phyloP scores from a whole-genome alignment of 2,329 filamentous ascomycete species.

The Fusarium sp. region DNA sequence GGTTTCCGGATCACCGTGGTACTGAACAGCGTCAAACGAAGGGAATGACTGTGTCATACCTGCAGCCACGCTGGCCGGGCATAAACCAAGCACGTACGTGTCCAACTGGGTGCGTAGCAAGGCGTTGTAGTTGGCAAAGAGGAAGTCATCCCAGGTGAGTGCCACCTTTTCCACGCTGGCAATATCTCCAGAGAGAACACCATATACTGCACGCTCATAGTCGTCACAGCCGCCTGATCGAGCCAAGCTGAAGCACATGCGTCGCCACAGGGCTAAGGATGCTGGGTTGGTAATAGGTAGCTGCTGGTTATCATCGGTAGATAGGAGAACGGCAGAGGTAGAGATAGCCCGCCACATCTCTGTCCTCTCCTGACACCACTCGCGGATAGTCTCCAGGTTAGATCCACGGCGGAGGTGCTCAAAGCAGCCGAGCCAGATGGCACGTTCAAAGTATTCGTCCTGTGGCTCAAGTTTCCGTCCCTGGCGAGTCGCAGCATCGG shows the following conservation, averaged over 20 bases:
- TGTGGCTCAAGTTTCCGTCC: conserved; percentile 79
- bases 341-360: conserved; percentile 91
- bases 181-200: conserved; percentile 87
- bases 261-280: conserved; percentile 76
- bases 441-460: conserved; percentile 89
- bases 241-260: conserved; percentile 79
- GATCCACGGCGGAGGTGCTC: conserved; percentile 91
- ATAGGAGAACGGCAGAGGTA: conserved; percentile 78
- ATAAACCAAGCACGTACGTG: conserved; percentile 70
- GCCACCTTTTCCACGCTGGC: conserved; percentile 81
- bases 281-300: conserved; percentile 51
- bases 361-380: conserved; percentile 87
- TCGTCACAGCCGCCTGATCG: conserved; percentile 77
- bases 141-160: conserved; percentile 83
- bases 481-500: conserved; percentile 88
- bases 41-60: conserved; percentile 69
- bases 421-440: conserved; percentile 94
- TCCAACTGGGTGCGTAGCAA: conserved; percentile 85
- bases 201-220: conserved; percentile 91
- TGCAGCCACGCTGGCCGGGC: conserved; percentile 65
- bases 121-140: conserved; percentile 92
- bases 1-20: conserved; percentile 66
- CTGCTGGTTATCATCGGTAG: conserved; percentile 59
- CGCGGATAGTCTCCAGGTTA: conserved; percentile 77
- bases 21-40: conserved; percentile 73